These are phyloP conservation scores for Lasiosphaeria miniovina DNA, from an alignment of 495 filamentous ascomycete genomes.

Conservation along the genomic window DNA sequence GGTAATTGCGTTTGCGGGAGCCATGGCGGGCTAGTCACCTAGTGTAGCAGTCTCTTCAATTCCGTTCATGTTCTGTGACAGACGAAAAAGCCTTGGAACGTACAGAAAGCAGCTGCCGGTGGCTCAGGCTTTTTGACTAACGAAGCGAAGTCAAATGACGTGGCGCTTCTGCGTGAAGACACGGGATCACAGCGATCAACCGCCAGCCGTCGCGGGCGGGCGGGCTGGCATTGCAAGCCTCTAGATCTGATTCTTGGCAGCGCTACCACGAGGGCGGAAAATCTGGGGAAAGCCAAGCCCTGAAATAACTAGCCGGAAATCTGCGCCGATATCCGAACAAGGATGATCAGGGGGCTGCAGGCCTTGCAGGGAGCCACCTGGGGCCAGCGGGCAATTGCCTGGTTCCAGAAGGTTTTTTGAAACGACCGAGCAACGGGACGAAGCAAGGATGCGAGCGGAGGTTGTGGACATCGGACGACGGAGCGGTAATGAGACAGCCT, in stretches of 20 bases:
- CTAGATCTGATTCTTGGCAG: conserved; percentile 17
- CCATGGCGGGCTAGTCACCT: background rate
- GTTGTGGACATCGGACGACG: conserved; percentile 2
- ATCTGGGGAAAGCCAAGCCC: conserved; percentile 31
- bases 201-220: background rate
- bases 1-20: background rate
- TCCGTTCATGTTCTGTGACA: background rate
- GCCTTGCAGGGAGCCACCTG: background rate
- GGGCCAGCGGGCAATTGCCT: conserved; percentile 12
- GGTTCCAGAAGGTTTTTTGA: conserved; percentile 35
- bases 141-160: conserved; percentile 24
- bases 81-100: background rate
- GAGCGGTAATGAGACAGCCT: background rate
- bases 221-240: conserved; percentile 14
- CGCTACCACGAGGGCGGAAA: conserved; percentile 31
- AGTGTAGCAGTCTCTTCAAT: no score
- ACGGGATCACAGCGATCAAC: conserved; percentile 10
- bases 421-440: conserved; percentile 29
- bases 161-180: conserved; percentile 16
- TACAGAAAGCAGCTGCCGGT: background rate
- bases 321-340: conserved; percentile 25
- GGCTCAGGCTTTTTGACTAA: background rate
- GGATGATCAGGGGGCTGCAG: conserved; percentile 5
- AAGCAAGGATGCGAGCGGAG: conserved; percentile 9
- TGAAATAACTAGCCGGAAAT: conserved; percentile 27